Evolutionary conservation across 2,329 filamentous ascomycete species (phyloP).

Genomic region (Apiospora rasikravindrae): DNA sequence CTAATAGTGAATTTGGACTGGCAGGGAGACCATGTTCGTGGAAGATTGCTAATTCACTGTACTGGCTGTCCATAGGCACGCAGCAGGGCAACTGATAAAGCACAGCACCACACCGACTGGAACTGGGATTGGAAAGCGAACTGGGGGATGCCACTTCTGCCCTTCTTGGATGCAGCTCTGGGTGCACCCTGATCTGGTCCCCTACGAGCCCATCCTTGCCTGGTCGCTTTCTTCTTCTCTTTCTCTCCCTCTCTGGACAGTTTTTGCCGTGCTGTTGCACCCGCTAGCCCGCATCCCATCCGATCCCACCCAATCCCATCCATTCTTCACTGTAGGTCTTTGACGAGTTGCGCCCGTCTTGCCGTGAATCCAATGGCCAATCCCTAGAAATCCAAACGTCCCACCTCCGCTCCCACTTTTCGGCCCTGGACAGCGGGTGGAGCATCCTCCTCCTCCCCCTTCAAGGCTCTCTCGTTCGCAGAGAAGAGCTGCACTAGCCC

Average conservation of each 20-base stretch:
- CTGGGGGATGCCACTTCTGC: not conserved
- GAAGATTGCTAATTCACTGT: not conserved
- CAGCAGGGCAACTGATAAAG: not conserved
- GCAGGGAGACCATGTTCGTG: not conserved
- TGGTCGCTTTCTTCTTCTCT: not conserved
- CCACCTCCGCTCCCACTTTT: slow-evolving; percentile 8
- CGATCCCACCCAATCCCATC: slow-evolving; percentile 3
- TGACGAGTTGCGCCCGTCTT: not conserved
- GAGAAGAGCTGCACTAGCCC: not conserved
- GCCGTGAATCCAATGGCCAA: slow-evolving; percentile 5
- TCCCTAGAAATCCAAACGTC: slow-evolving; percentile 11
- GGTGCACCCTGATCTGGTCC: not conserved
- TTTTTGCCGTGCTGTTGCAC: slow-evolving; percentile 5
- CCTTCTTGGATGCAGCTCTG: not conserved
- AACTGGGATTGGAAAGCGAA: not conserved
- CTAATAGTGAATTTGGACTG: not conserved
- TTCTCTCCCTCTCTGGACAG: not conserved
- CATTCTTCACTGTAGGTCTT: not conserved
- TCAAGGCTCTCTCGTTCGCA: slow-evolving; percentile 8
- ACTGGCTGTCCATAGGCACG: not conserved
- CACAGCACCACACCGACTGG: not conserved
- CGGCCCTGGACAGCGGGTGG: slow-evolving; percentile 6
- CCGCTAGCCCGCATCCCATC: slow-evolving; percentile 15
- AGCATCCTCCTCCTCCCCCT: not conserved
- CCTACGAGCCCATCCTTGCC: not conserved